phyloP scores from a whole-genome alignment of 768 basidiomycete genomes.

The Naganishia randhawae region DNA sequence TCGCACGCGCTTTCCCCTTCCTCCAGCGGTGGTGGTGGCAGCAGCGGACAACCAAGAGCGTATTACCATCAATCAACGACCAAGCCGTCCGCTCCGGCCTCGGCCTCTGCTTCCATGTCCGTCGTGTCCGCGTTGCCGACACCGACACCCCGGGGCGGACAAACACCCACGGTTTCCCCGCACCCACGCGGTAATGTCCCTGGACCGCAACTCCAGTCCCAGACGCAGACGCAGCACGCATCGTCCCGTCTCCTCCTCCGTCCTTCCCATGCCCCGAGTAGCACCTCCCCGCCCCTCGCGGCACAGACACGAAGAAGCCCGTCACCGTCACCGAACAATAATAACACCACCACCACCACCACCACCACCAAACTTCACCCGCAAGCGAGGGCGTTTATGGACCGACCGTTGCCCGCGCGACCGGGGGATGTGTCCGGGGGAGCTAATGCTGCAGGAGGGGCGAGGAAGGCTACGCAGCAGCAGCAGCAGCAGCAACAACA shows the following conservation, averaged over 20 bases:
- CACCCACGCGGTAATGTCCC: not conserved
- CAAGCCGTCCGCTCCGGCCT: not conserved
- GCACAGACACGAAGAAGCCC: not conserved
- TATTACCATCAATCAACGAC: not conserved
- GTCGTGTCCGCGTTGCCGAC: not conserved
- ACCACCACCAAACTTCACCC: not conserved
- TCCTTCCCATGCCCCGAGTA: not conserved
- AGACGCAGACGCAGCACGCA: not conserved
- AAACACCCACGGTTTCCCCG: not conserved
- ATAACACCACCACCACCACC: too few species aligned
- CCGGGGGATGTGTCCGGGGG: not conserved
- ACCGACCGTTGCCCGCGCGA: constrained; percentile 25
- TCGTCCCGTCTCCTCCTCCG: not conserved
- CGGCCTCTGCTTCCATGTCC: too few species aligned
- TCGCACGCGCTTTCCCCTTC: constrained; percentile 10
- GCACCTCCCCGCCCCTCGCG: not conserved
- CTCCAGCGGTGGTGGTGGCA: not conserved
- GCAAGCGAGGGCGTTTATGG: constrained; percentile 22
- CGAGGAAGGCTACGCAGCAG: not conserved
- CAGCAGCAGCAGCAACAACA: not conserved
- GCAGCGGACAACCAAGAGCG: not conserved
- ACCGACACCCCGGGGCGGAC: not conserved
- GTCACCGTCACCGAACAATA: not conserved
- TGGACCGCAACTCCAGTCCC: not conserved
- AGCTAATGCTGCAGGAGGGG: not conserved